Evolutionary conservation across 352 stramenopile species (phyloP).

Genomic region (Phytophthora pinifolia): DNA sequence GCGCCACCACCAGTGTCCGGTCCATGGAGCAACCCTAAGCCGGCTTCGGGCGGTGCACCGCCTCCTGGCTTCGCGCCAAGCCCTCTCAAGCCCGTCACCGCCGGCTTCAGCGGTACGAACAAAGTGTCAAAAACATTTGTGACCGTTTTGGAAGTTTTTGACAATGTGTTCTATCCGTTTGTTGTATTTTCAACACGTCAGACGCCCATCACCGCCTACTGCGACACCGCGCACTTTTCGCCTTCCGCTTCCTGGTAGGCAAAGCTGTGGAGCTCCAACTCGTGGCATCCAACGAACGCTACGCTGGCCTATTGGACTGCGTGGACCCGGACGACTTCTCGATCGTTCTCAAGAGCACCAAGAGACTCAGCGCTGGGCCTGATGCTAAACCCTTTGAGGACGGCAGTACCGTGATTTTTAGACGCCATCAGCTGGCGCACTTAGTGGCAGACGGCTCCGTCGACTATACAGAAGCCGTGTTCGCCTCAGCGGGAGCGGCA

Average conservation of each 20-base stretch:
- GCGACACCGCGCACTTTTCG: conserved; percentile 78
- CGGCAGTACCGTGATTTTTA: conserved; percentile 78
- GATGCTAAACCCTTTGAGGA: conserved; percentile 58
- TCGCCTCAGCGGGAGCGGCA: conserved; percentile 22
- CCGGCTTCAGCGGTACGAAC: conserved; percentile 51
- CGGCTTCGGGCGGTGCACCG: conserved; percentile 17
- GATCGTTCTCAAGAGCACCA: conserved; percentile 78
- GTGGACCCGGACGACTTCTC: conserved; percentile 85
- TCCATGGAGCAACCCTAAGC: conserved; percentile 30
- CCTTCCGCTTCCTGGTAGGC: conserved; percentile 80
- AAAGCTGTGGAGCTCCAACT: conserved; percentile 75
- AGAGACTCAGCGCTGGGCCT: conserved; percentile 30
- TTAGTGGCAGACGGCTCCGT: conserved; percentile 56
- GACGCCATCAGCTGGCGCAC: conserved; percentile 64
- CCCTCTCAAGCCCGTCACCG: conserved; percentile 8
- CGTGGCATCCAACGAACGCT: conserved; percentile 52
- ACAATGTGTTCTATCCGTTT: too few species aligned
- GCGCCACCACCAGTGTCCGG: conserved; percentile 42
- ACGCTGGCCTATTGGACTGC: conserved; percentile 74
- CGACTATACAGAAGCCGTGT: conserved; percentile 58
- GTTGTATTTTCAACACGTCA: too few species aligned
- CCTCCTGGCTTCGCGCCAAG: conserved; percentile 31
- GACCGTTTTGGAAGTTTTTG: not conserved
- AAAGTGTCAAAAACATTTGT: not conserved
- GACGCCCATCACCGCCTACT: conserved; percentile 66